phyloP scores from a whole-genome alignment of 2,329 filamentous ascomycete species.

The Aspergillus sp. region DNA sequence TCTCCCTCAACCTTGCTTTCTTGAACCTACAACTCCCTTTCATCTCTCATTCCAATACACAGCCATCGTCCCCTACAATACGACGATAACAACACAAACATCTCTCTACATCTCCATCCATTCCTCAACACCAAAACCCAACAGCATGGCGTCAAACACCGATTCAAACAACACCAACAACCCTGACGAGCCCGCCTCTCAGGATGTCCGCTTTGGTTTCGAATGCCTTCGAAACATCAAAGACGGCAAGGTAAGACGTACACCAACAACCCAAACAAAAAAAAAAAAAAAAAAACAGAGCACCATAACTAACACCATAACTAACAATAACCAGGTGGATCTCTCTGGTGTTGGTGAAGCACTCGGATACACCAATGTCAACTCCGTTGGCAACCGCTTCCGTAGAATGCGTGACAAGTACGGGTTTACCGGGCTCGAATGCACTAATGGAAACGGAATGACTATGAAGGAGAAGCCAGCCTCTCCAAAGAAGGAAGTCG shows the following conservation, averaged over 20 bases:
- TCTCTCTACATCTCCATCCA: background rate
- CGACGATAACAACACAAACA: background rate
- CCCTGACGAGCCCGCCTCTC: background rate
- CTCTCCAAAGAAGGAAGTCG: background rate
- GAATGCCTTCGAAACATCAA: conserved; percentile 26
- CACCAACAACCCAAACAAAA: background rate
- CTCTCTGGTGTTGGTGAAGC: conserved; percentile 23
- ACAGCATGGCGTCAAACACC: conserved; percentile 3
- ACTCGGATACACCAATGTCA: conserved; percentile 28
- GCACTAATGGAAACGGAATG: background rate
- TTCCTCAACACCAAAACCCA: background rate
- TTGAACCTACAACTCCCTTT: background rate
- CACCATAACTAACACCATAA: background rate
- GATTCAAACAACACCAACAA: background rate
- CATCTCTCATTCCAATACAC: too few species aligned
- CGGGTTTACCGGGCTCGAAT: conserved; percentile 20
- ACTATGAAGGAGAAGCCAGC: background rate
- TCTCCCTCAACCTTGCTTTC: background rate
- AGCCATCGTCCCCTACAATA: background rate
- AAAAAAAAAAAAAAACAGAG: background rate
- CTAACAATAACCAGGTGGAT: conserved; percentile 25
- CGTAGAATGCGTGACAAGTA: conserved; percentile 26
- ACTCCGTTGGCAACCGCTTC: conserved; percentile 29
- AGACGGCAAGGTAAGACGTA: conserved; percentile 14
- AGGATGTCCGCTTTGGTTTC: conserved; percentile 25